Evolutionary conservation across 257 asterid genomes (phyloP).

Genomic region (Ophiorrhiza pumila): DNA sequence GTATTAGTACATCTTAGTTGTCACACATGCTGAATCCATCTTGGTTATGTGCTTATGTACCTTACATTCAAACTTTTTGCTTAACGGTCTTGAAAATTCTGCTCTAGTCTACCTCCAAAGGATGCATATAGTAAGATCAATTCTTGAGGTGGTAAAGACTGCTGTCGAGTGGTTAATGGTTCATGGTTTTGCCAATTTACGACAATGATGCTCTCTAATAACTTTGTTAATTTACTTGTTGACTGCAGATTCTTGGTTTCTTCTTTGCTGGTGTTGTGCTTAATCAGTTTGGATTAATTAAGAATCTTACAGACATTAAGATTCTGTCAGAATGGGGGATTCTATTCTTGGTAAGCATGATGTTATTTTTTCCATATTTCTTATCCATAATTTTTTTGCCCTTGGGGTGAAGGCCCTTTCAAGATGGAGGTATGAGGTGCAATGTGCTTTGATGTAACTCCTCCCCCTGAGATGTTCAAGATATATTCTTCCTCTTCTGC

Average conservation of each 20-base stretch:
- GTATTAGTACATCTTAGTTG: not conserved
- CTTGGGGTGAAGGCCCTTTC: too few species aligned
- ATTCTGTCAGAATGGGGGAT: conserved; percentile 99
- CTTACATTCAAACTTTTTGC: not conserved
- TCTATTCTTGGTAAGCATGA: conserved; percentile 80
- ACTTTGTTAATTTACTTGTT: conserved; percentile 2
- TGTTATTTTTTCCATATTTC: conserved; percentile 4
- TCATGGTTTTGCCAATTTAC: not conserved
- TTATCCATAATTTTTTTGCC: not conserved
- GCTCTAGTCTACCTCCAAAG: not conserved
- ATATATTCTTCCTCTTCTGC: not conserved
- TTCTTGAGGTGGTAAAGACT: conserved; percentile 28
- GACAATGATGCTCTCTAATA: too few species aligned
- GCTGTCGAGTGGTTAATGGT: not conserved
- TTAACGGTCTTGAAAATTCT: not conserved
- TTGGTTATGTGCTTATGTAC: conserved; percentile 1
- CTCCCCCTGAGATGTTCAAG: not conserved
- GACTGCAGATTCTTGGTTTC: conserved; percentile 94
- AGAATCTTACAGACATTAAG: conserved; percentile 87
- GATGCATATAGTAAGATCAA: not conserved
- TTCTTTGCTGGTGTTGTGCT: conserved; percentile 98
- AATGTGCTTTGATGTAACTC: not conserved
- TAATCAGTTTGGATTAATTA: conserved; percentile 84
- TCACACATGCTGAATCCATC: not conserved
- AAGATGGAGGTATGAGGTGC: not conserved